Percentiles rank a stretch among this genome's conserved stretches.
These are phyloP conservation scores for Lotmaria passim DNA, from an alignment of 208 protist genomes.

Conservation along the genomic window DNA sequence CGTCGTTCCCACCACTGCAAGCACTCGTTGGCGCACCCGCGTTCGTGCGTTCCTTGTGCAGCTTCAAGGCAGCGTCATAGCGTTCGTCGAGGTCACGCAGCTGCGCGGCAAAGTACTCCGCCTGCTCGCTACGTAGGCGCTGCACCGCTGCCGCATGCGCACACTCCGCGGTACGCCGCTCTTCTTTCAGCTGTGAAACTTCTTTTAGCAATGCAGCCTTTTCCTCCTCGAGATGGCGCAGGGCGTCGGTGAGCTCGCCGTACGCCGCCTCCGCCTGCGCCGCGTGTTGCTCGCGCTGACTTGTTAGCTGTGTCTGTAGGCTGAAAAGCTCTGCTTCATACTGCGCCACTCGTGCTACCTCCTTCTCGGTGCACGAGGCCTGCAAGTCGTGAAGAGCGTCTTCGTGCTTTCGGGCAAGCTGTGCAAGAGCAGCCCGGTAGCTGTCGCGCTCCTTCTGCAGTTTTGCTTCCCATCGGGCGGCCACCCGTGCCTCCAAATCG, in stretches of 20 bases:
- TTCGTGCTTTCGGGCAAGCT: constrained; percentile 3
- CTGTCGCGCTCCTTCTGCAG: constrained; percentile 34
- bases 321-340: constrained; percentile 40
- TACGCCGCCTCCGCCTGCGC: constrained; percentile 34
- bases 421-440: constrained; percentile 17
- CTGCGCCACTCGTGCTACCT: constrained; percentile 20
- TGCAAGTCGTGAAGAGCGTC: constrained; percentile 25
- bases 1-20: no score
- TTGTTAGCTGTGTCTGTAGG: constrained; percentile 24
- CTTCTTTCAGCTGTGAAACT: constrained; percentile 12
- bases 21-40: no score
- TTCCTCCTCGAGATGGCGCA: constrained; percentile 29
- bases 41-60: constrained; percentile 11
- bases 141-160: constrained; percentile 27
- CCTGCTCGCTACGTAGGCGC: background rate
- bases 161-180: background rate
- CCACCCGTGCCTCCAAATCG: constrained; percentile 22
- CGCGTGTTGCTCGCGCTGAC: constrained; percentile 15
- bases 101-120: constrained; percentile 9
- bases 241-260: constrained; percentile 12
- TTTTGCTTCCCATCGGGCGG: constrained; percentile 36
- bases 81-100: constrained; percentile 8
- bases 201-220: constrained; percentile 6
- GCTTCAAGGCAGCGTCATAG: constrained; percentile 18
- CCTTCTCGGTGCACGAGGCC: constrained; percentile 30